Evolutionary conservation across 2,329 filamentous ascomycete species (phyloP).

Genomic region (Aspergillus sp.): DNA sequence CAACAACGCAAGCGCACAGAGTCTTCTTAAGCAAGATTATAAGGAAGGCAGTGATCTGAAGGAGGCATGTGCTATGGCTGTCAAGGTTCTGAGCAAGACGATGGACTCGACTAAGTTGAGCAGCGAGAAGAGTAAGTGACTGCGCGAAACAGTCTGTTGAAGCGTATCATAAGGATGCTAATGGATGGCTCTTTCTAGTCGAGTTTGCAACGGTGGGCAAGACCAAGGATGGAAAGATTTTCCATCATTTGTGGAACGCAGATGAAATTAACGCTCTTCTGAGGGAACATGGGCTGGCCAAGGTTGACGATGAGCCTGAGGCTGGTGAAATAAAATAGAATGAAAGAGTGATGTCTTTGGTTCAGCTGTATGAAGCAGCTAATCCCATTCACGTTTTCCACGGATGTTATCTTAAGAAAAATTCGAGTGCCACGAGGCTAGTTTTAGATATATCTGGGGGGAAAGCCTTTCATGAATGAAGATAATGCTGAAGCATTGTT

Average conservation of each 20-base stretch:
- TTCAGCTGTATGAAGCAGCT: constrained; percentile 17
- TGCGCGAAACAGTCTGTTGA: neutral
- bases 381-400: constrained; percentile 15
- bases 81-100: constrained; percentile 99
- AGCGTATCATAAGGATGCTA: constrained; percentile 4
- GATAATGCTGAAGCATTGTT: neutral
- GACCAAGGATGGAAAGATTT: constrained; percentile 91
- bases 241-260: constrained; percentile 93
- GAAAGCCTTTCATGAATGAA: constrained; percentile 1
- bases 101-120: constrained; percentile 99
- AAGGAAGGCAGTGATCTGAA: constrained; percentile 95
- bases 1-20: constrained; percentile 96
- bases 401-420: neutral
- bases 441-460: neutral
- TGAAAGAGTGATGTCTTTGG: constrained; percentile 16
- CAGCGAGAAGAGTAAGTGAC: constrained; percentile 87
- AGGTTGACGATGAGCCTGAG: constrained; percentile 63
- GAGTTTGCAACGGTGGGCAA: constrained; percentile 97
- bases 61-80: constrained; percentile 93
- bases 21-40: constrained; percentile 97
- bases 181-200: constrained; percentile 48
- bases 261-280: constrained; percentile 92
- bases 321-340: constrained; percentile 41
- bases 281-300: constrained; percentile 91
- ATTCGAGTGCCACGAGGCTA: neutral